Conservation (phyloP, 208 protist species). For the Crithidia brevicula region DNA sequence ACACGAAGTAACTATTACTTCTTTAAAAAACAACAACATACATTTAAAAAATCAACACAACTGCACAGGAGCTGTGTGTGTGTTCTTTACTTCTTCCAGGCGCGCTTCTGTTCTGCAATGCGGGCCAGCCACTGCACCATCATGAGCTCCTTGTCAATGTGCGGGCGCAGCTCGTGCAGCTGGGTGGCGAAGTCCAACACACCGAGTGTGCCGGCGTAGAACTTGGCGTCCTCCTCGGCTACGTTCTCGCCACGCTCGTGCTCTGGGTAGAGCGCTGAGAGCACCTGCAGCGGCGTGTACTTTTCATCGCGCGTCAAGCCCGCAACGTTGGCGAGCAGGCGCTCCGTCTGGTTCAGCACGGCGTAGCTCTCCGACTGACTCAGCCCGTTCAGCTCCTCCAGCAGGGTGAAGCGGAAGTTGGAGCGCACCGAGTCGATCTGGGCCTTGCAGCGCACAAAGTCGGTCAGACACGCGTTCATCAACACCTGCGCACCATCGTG, state of each 20-base stretch:
- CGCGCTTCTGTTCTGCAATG: slow-evolving; percentile 25
- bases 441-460: slow-evolving; percentile 85
- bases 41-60: too few relatives aligned
- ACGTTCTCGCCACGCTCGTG: slow-evolving; percentile 23
- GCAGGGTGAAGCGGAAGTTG: slow-evolving; percentile 84
- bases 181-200: slow-evolving; percentile 65
- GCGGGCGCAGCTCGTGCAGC: slow-evolving; percentile 71
- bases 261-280: slow-evolving; percentile 73
- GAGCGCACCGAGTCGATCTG: slow-evolving; percentile 81
- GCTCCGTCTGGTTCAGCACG: slow-evolving; percentile 76
- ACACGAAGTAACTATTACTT: too few relatives aligned
- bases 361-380: slow-evolving; percentile 86
- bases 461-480: slow-evolving; percentile 85
- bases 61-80: neutral
- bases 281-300: slow-evolving; percentile 53
- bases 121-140: slow-evolving; percentile 34
- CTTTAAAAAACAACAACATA: too few relatives aligned
- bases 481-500: slow-evolving; percentile 86
- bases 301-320: slow-evolving; percentile 59
- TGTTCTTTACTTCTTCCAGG: slow-evolving; percentile 13
- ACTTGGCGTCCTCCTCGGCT: slow-evolving; percentile 35
- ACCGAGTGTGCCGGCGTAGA: slow-evolving; percentile 63
- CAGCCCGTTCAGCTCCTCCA: slow-evolving; percentile 91
- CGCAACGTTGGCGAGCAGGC: slow-evolving; percentile 74
- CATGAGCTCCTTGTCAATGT: slow-evolving; percentile 74